Percentiles rank a stretch among this genome's conserved stretches.
phyloP scores from a whole-genome alignment of 371 early-diverging fungal species.

The Syncephalis plumigaleata region DNA sequence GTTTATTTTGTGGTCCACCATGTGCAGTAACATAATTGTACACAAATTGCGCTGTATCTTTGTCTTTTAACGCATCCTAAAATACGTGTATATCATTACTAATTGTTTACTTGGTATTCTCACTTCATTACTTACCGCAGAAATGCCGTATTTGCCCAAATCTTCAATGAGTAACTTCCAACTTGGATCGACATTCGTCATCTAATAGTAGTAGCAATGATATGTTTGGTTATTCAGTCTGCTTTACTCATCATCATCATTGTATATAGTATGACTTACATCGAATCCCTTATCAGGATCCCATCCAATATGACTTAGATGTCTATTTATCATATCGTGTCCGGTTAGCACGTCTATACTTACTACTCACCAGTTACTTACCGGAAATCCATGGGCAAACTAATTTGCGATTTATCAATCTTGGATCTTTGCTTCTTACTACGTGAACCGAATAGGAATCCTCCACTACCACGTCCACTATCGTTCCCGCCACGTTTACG shows the following conservation, averaged over 20 bases:
- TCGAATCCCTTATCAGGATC: slow-evolving; percentile 57
- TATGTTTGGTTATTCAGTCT: too few species aligned
- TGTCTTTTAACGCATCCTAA: slow-evolving; percentile 31
- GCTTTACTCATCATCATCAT: not conserved
- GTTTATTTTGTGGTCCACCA: slow-evolving; percentile 2
- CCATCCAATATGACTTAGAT: slow-evolving; percentile 63
- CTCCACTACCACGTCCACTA: slow-evolving; percentile 9
- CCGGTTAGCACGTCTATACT: not conserved
- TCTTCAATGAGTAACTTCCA: slow-evolving; percentile 57
- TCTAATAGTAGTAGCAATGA: slow-evolving; percentile 12
- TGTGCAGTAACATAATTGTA: slow-evolving; percentile 2
- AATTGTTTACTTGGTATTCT: too few species aligned
- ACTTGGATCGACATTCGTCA: slow-evolving; percentile 59
- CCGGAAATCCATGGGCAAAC: slow-evolving; percentile 57
- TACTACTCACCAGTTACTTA: slow-evolving; percentile 8
- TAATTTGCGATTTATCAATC: slow-evolving; percentile 58
- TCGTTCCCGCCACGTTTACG: not conserved
- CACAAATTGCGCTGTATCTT: slow-evolving; percentile 21
- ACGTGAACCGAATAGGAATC: slow-evolving; percentile 13
- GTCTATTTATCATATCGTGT: slow-evolving; percentile 15
- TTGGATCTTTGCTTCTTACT: slow-evolving; percentile 20
- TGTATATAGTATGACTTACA: not conserved
- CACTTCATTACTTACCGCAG: too few species aligned
- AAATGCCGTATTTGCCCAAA: slow-evolving; percentile 59
- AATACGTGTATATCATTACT: too few species aligned